A percentile compares a stretch with the other conserved stretches of the same genome.
phyloP scores from a whole-genome alignment of 495 filamentous ascomycete genomes.

The Rostrohypoxylon terebratum region DNA sequence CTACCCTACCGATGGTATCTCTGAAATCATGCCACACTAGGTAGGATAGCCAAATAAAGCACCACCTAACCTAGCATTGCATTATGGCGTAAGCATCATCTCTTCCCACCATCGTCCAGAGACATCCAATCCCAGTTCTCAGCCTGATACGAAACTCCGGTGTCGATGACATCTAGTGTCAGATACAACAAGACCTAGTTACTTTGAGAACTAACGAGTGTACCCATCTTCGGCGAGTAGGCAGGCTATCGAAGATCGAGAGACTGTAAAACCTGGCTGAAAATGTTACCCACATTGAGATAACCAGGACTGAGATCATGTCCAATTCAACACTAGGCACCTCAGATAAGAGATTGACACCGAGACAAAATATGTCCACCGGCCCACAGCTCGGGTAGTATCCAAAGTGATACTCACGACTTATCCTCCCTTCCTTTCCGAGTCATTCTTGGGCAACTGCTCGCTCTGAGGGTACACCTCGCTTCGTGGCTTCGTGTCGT shows the following conservation, averaged over 20 bases:
- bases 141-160: slow-evolving; percentile 8
- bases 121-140: slow-evolving; percentile 22
- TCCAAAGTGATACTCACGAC: slow-evolving; percentile 39
- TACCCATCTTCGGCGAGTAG: slow-evolving; percentile 14
- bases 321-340: slow-evolving; percentile 36
- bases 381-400: slow-evolving; percentile 30
- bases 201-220: slow-evolving; percentile 13
- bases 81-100: slow-evolving; percentile 22
- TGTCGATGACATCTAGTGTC: slow-evolving; percentile 12
- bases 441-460: slow-evolving; percentile 61
- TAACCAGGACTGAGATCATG: slow-evolving; percentile 41
- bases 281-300: slow-evolving; percentile 33
- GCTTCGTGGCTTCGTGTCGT: slow-evolving; percentile 51
- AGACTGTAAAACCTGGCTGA: slow-evolving; percentile 20
- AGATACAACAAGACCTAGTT: slow-evolving; percentile 12
- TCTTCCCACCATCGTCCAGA: slow-evolving; percentile 13
- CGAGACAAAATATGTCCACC: slow-evolving; percentile 23
- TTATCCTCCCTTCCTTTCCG: slow-evolving; percentile 67
- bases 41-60: slow-evolving; percentile 35
- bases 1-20: slow-evolving; percentile 22
- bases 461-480: slow-evolving; percentile 56
- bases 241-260: slow-evolving; percentile 8
- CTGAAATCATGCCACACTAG: slow-evolving; percentile 22
- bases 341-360: slow-evolving; percentile 33
- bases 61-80: slow-evolving; percentile 24